Conservation (phyloP, 2,329 filamentous ascomycete genomes). For the Chaetoscypha palmicola region DNA sequence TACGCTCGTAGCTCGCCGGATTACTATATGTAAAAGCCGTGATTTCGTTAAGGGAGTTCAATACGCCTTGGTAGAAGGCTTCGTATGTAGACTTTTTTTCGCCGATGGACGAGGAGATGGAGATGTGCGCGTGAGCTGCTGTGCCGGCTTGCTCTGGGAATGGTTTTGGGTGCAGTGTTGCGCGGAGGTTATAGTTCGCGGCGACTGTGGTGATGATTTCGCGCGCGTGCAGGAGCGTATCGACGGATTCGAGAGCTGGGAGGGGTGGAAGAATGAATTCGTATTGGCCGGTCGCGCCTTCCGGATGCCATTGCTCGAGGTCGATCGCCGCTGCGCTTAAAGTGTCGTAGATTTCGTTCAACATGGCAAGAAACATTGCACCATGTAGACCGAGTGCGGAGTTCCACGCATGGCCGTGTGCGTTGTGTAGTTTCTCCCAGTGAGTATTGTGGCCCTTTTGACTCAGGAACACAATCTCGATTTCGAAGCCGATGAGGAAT, state of each 20-base stretch:
- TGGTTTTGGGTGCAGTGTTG: slow-evolving; percentile 70
- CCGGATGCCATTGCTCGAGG: slow-evolving; percentile 68
- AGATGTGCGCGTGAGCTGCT: slow-evolving; percentile 64
- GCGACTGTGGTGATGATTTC: slow-evolving; percentile 62
- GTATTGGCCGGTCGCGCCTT: slow-evolving; percentile 68
- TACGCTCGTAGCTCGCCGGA: slow-evolving; percentile 60
- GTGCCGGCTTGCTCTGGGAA: slow-evolving; percentile 51
- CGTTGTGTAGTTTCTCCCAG: slow-evolving; percentile 40
- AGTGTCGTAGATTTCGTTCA: slow-evolving; percentile 57
- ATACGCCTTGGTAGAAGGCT: slow-evolving; percentile 64
- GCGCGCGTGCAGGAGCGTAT: slow-evolving; percentile 62
- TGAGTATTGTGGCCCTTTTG: slow-evolving; percentile 24
- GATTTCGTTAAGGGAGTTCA: slow-evolving; percentile 59
- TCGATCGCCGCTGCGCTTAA: slow-evolving; percentile 57
- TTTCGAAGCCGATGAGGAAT: slow-evolving; percentile 70
- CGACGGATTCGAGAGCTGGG: slow-evolving; percentile 60
- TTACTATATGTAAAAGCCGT: slow-evolving; percentile 62
- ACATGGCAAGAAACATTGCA: slow-evolving; percentile 46
- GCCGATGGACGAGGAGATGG: slow-evolving; percentile 41
- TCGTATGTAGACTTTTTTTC: slow-evolving; percentile 42
- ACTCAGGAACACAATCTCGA: slow-evolving; percentile 67
- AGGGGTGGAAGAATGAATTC: slow-evolving; percentile 64
- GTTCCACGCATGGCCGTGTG: slow-evolving; percentile 64
- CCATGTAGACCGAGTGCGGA: slow-evolving; percentile 57
- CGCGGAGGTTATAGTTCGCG: slow-evolving; percentile 52